phyloP scores from a whole-genome alignment of 306 rosid species.

The Mimosa bimucronata region DNA sequence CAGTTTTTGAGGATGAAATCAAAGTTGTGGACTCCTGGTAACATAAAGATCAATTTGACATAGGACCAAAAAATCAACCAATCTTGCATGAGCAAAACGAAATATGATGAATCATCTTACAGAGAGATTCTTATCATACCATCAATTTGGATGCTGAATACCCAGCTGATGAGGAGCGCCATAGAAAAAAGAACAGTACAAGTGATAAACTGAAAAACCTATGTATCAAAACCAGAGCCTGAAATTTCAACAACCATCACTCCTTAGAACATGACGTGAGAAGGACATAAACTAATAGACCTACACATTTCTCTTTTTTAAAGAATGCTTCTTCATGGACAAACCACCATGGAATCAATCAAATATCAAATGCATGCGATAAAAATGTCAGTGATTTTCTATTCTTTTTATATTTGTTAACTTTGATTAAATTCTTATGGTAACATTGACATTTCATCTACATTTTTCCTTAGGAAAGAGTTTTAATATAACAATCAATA shows the following conservation, averaged over 20 bases:
- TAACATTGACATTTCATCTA: conserved; percentile 3
- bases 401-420: neutral
- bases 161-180: conserved; percentile 73
- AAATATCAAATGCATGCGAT: conserved; percentile 29
- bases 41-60: conserved; percentile 39
- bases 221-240: conserved; percentile 98
- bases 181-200: conserved; percentile 70
- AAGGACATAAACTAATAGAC: conserved; percentile 23
- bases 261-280: conserved; percentile 46
- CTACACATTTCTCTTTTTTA: neutral
- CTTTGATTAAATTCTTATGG: neutral
- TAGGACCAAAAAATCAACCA: conserved; percentile 32
- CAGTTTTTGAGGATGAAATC: conserved; percentile 46
- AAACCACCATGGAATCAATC: conserved; percentile 14
- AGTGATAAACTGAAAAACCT: conserved; percentile 97
- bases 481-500: neutral
- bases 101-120: conserved; percentile 33
- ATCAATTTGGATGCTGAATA: conserved; percentile 41
- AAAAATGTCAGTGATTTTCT: conserved; percentile 18
- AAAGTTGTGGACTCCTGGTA: conserved; percentile 51
- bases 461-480: neutral
- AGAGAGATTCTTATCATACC: conserved; percentile 51
- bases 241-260: conserved; percentile 71
- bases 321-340: neutral
- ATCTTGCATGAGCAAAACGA: conserved; percentile 23